Evolutionary conservation across 2,329 filamentous ascomycete genomes (phyloP).

Genomic region (Truncatella angustata): DNA sequence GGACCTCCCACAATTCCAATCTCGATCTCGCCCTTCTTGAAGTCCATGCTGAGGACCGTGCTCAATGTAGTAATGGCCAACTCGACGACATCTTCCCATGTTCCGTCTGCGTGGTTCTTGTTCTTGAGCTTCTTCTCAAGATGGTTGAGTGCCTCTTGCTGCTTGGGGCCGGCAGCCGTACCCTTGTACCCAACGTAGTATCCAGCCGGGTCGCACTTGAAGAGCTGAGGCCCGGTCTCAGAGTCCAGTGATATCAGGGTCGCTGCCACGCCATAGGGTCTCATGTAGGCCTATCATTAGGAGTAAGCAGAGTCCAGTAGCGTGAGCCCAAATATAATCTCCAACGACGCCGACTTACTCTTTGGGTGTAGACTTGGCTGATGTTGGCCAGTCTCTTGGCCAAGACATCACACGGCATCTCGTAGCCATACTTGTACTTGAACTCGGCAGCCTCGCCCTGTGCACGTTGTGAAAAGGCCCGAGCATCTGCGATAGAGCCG

Average conservation of each 20-base stretch:
- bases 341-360: constrained; percentile 56
- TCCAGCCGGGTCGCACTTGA: constrained; percentile 97
- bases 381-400: constrained; percentile 98
- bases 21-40: constrained; percentile 99
- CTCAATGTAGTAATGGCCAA: constrained; percentile 92
- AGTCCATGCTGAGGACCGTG: constrained; percentile 96
- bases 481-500: constrained; percentile 94
- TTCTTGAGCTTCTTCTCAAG: constrained; percentile 99
- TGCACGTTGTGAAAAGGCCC: constrained; percentile 88
- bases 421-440: constrained; percentile 97
- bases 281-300: constrained; percentile 79
- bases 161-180: constrained; percentile 94
- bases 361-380: constrained; percentile 97
- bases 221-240: constrained; percentile 89
- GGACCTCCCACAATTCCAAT: constrained; percentile 95
- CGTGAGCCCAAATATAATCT: no score
- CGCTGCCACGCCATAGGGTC: constrained; percentile 91
- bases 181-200: constrained; percentile 99
- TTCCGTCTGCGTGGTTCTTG: constrained; percentile 90
- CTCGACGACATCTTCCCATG: constrained; percentile 97
- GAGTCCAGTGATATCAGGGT: constrained; percentile 93
- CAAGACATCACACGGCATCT: constrained; percentile 97
- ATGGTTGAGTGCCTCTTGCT: constrained; percentile 97
- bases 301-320: constrained; percentile 17
- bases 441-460: constrained; percentile 97